Evolutionary conservation across 306 rosid genomes (phyloP).

Genomic region (Carpinus fangiana): DNA sequence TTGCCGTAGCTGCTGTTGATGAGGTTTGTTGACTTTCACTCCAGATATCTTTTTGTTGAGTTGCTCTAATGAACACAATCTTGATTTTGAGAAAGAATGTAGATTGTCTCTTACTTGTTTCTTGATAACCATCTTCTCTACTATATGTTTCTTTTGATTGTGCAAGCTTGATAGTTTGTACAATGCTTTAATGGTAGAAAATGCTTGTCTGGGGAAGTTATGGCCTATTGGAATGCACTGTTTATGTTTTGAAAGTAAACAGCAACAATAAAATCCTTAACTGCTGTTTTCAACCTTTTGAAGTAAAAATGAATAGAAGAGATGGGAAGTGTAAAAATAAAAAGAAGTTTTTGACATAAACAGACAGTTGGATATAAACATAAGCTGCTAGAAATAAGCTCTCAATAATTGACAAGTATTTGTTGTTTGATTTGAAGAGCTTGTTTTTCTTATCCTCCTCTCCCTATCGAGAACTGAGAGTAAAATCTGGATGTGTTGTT

Average conservation of each 20-base stretch:
- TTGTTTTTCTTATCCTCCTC: not conserved
- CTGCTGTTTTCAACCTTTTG: not conserved
- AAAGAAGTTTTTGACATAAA: not conserved
- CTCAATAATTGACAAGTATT: not conserved
- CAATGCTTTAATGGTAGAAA: not conserved
- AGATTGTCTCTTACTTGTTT: not conserved
- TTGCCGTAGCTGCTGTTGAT: slow-evolving; percentile 92
- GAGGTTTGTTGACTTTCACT: slow-evolving; percentile 58
- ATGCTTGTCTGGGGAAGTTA: not conserved
- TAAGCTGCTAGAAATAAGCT: not conserved
- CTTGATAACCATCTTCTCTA: not conserved
- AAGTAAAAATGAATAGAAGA: not conserved
- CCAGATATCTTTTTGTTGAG: slow-evolving; percentile 16
- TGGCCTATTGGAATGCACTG: not conserved
- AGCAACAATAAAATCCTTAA: not conserved
- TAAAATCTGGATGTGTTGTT: not conserved
- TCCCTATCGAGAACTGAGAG: not conserved
- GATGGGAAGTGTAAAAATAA: not conserved
- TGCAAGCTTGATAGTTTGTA: not conserved
- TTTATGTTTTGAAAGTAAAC: not conserved
- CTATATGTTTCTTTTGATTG: not conserved
- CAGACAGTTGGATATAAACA: not conserved
- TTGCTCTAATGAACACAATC: slow-evolving; percentile 16
- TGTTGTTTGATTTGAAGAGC: not conserved
- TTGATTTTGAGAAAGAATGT: slow-evolving; percentile 26